phyloP scores from a whole-genome alignment of 192 early-diverging fungal species.

The Phycomyces blakesleeanus region DNA sequence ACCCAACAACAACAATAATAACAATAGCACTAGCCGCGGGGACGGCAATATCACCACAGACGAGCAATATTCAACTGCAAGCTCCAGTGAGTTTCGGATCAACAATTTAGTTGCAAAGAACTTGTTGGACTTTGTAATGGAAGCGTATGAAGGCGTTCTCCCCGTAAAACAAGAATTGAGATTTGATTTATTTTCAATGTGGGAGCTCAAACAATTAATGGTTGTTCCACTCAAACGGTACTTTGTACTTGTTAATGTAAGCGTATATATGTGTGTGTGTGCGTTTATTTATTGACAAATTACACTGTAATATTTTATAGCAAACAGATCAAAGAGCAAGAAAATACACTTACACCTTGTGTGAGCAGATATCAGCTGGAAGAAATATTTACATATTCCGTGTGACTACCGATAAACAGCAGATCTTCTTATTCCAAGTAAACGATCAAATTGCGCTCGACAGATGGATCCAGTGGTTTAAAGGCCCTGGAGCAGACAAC shows the following conservation, averaged over 20 bases:
- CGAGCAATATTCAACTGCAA: neutral
- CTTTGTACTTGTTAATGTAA: slow-evolving; percentile 26
- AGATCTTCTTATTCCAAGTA: slow-evolving; percentile 24
- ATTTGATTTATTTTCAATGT: slow-evolving; percentile 24
- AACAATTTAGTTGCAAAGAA: slow-evolving; percentile 13
- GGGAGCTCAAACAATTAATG: slow-evolving; percentile 30
- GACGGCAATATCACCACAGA: neutral
- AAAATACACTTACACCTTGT: slow-evolving; percentile 12
- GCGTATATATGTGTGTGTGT: neutral
- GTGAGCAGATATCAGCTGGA: slow-evolving; percentile 1
- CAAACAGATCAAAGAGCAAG: slow-evolving; percentile 5
- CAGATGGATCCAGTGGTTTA: slow-evolving; percentile 27
- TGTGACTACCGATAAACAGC: neutral
- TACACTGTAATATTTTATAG: neutral
- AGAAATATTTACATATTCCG: slow-evolving; percentile 15
- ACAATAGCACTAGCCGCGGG: neutral
- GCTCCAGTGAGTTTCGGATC: neutral
- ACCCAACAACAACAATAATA: neutral
- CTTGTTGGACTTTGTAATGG: slow-evolving; percentile 7
- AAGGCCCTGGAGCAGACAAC: slow-evolving; percentile 1
- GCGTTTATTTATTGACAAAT: too few relatives aligned
- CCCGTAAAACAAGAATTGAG: slow-evolving; percentile 23
- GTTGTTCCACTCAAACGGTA: slow-evolving; percentile 17
- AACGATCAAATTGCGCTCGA: slow-evolving; percentile 15
- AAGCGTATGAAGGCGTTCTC: slow-evolving; percentile 23